Base-by-base conservation (phyloP, 345 rosid genomes). In the Eucalyptus polybractea region DNA sequence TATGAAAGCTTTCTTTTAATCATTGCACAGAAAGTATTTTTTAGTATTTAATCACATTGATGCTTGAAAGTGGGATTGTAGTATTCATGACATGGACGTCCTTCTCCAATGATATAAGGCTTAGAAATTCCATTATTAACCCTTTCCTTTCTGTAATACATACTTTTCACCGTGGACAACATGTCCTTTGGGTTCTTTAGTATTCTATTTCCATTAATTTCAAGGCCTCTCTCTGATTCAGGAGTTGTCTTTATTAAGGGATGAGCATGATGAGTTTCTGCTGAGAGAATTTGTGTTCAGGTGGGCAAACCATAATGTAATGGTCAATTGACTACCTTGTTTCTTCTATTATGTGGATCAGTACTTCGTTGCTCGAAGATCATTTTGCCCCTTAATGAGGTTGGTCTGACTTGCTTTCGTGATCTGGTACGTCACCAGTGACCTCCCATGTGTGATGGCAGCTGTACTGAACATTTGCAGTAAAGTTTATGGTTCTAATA, bases 321-420 rank as follows among this genome's bases (percentile, higher is more conserved):
- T 56, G 62, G 62, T 56, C 29, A 56, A 56, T 4, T 56, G 62
- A 13, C 62, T 56, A 56, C 29, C 62, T 56, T 24, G 29, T 56
- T 56, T 22, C 62, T 56, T 56, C 29, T 10, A 56, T 56, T 22
- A 0, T 56, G 29, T 56, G 62, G 62, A 56, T 56, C 62, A 4
- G 3, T 56, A 56, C 62, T 56, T 56, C 62, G 29, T 56, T 56
- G 29, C 29, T 56, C 29, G 85, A 90, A 92, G 93, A 90, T 91
- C 95, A 25, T 88, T 95, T 93, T 94, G 50, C 45, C 95, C 65
- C 93, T 94, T 56, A 90, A 92, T 88, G 95, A 95, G 90, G 95
- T 91, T 91, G 95, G 94, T 10, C 92, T 95, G 80, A 87, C 93
- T 86, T 93, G 95, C 90, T 95, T 95, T 92, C 94, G 93, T 29